phyloP scores from a whole-genome alignment of 164 flowering plant genomes.

The Taxillus chinensis region DNA sequence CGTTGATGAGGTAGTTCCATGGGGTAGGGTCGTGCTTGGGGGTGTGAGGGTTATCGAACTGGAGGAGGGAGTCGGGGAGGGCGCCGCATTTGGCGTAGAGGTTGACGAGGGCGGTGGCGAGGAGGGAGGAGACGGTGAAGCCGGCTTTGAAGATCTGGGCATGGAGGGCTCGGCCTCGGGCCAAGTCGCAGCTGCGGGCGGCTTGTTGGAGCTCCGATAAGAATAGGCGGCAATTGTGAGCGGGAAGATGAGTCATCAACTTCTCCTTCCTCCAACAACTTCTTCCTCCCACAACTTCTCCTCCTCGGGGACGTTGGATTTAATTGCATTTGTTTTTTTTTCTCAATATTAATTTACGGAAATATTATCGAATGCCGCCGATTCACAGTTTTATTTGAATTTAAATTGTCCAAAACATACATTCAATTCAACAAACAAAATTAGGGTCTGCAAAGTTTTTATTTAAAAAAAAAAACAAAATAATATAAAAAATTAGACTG shows the following conservation, averaged over 20 bases:
- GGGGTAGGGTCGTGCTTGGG: conserved; percentile 44
- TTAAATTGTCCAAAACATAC: too few species aligned
- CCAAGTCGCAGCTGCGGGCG: conserved; percentile 34
- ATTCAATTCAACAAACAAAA: too few species aligned
- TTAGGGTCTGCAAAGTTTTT: too few species aligned
- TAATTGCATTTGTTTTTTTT: too few species aligned
- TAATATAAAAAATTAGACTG: too few species aligned
- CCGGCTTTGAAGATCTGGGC: conserved; percentile 53
- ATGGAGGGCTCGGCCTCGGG: conserved; percentile 41
- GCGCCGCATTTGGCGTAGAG: conserved; percentile 54
- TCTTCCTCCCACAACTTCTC: too few species aligned
- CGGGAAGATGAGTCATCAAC: background rate
- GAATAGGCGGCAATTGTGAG: conserved; percentile 23
- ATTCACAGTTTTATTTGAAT: too few species aligned
- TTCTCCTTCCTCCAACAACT: too few species aligned
- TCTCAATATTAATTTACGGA: too few species aligned
- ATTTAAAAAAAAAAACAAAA: too few species aligned
- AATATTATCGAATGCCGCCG: too few species aligned
- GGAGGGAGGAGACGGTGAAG: conserved; percentile 21
- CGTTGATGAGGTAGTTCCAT: conserved; percentile 72
- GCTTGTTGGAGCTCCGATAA: conserved; percentile 21
- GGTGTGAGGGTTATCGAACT: conserved; percentile 29
- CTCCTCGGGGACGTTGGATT: too few species aligned
- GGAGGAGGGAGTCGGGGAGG: conserved; percentile 30
- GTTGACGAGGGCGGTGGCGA: conserved; percentile 53